Conservation (phyloP, 768 basidiomycete species). For the Tylopilus vinaceipallidus region DNA sequence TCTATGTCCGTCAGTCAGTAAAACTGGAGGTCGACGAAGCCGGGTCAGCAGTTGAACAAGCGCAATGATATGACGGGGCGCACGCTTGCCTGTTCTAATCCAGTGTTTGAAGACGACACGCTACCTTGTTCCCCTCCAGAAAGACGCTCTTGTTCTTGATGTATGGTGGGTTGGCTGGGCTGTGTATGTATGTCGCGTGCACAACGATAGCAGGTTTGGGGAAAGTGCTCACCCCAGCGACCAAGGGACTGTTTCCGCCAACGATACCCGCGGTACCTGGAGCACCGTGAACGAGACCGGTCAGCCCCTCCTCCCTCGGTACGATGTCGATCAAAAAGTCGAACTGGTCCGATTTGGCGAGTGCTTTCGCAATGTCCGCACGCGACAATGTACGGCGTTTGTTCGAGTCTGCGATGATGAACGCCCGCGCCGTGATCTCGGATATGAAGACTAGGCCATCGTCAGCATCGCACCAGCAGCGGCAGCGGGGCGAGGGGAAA, state of each 20-base stretch:
- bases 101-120: constrained; percentile 20
- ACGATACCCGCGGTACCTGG: not conserved
- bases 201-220: not conserved
- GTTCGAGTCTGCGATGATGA: constrained; percentile 92
- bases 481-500: no score
- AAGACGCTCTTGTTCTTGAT: constrained; percentile 27
- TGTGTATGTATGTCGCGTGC: constrained; percentile 1
- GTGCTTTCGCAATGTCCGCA: constrained; percentile 90
- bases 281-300: constrained; percentile 19
- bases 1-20: constrained; percentile 16
- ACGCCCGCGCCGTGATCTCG: constrained; percentile 94
- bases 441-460: constrained; percentile 81
- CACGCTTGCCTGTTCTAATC: constrained; percentile 25
- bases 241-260: constrained; percentile 16
- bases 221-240: constrained; percentile 25
- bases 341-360: constrained; percentile 92
- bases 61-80: not conserved
- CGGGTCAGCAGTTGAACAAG: not conserved
- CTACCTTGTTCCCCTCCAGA: constrained; percentile 16
- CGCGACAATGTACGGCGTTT: constrained; percentile 95
- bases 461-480: not conserved
- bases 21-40: constrained; percentile 11
- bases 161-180: constrained; percentile 25
- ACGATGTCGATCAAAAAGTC: constrained; percentile 98
- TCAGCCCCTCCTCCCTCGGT: constrained; percentile 68